Evolutionary conservation across 1,284 basidiomycete genomes (phyloP), one percentile per base, ranked within the genome.

Genomic region (Heterobasidion occidentale): DNA sequence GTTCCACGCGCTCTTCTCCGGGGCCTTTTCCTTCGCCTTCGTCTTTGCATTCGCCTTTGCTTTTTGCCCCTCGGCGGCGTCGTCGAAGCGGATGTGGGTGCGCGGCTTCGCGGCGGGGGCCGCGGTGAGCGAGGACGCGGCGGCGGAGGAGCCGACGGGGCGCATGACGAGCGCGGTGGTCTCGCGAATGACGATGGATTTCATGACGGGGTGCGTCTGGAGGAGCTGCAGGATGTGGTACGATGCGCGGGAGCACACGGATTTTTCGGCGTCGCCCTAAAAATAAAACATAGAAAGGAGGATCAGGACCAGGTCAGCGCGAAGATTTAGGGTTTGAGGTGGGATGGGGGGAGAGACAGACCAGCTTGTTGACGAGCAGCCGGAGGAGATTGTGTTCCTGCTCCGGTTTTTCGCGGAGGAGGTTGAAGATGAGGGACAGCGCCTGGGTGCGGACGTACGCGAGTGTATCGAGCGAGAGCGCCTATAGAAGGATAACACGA

Each of bases 301-400:
- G 17, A 58, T n/a, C 52, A 50, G 19, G 51, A 8, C 5, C 27
- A 5, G 47, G 34, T n/a, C 38, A 35, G 6, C 17, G 17, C 15
- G 54, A 15, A 51, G 6, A 46, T 27, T 3, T 27, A 6, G 27
- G 4, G 4, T 27, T 27, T 27, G 27, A 46, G 9, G 33, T 14
- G 60, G 51, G 9, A 20, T 2, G 5, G 36, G 6, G 33, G 15
- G 14, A 34, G 45, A 33, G 11, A 74, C 84, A 56, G 60, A 89
- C 92, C 38, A 97, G 82, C 71, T 99, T 99, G 77, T 98, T 98
- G 51, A 94, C 92, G 15, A 98, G 84, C 7, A 99, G 76, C 27
- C 91, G 83, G 7, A 98, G 80, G 50, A 99, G 74, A 72, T 98
- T 99, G 65, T 98, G 94, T 69, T 99, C 97, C 71, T 99, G 97